A percentile compares a stretch with the other conserved stretches of the same genome.
phyloP scores from a whole-genome alignment of 192 early-diverging fungal species.

The Linnemannia zychae region DNA sequence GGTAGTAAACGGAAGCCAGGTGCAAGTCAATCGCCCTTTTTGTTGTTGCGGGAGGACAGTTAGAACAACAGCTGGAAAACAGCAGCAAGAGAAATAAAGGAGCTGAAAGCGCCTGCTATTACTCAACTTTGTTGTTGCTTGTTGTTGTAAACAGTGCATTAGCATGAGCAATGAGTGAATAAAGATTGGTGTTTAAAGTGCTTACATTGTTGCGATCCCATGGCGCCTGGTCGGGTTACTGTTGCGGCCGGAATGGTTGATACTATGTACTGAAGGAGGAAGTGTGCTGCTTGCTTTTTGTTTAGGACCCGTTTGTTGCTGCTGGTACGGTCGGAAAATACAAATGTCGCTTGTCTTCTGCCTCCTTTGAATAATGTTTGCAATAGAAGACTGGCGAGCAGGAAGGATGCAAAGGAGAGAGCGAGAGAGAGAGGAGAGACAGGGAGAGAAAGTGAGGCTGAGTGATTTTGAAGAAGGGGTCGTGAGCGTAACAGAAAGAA shows the following conservation, averaged over 20 bases:
- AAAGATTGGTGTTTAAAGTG: not conserved
- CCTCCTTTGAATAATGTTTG: too few relatives aligned
- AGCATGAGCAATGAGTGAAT: not conserved
- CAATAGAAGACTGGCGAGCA: too few relatives aligned
- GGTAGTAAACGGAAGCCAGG: too few relatives aligned
- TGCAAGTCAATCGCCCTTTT: too few relatives aligned
- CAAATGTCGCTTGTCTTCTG: too few relatives aligned
- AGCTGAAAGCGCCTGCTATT: not conserved
- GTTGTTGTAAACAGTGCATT: not conserved
- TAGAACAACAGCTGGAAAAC: not conserved
- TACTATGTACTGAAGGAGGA: not conserved
- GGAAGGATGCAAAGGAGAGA: not conserved
- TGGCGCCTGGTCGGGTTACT: not conserved
- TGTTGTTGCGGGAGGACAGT: not conserved
- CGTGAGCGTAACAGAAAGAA: too few relatives aligned
- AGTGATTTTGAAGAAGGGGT: too few relatives aligned
- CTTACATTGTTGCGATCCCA: not conserved
- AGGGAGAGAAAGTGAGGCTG: too few relatives aligned
- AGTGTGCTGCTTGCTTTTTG: not conserved
- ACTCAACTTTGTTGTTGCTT: not conserved
- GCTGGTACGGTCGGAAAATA: not conserved
- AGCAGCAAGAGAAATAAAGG: not conserved
- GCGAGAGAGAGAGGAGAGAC: not conserved
- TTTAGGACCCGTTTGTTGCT: not conserved
- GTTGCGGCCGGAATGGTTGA: not conserved